These are phyloP conservation scores for Zelonia costaricensis DNA, from an alignment of 208 protist genomes.

Conservation along the genomic window DNA sequence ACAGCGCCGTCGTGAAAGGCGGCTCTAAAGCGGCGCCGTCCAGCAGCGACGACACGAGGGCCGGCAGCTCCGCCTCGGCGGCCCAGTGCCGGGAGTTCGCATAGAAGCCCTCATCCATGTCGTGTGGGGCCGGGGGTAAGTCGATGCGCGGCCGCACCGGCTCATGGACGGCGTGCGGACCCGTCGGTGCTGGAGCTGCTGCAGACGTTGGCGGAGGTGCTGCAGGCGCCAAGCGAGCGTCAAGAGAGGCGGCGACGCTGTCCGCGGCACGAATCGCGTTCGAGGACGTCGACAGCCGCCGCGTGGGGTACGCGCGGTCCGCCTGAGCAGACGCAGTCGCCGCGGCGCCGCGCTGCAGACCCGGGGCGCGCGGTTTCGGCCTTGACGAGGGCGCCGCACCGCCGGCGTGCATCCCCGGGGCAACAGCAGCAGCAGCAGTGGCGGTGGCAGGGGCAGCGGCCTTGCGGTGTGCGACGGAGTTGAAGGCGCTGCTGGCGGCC, in stretches of 20 bases:
- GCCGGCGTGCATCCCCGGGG: neutral
- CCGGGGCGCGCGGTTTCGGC: constrained; percentile 7
- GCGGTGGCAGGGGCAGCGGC: neutral
- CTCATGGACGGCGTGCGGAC: neutral
- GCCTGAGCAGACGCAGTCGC: neutral
- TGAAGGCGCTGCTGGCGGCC: neutral
- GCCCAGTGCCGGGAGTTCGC: constrained; percentile 15
- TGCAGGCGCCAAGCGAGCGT: too few relatives aligned
- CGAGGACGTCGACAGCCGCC: neutral
- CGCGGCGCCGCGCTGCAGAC: neutral
- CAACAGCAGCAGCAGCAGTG: neutral
- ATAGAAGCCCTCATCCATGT: constrained; percentile 25
- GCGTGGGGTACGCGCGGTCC: neutral
- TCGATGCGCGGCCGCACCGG: neutral
- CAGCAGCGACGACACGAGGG: constrained; percentile 35
- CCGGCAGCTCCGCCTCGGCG: constrained; percentile 18
- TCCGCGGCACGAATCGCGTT: neutral
- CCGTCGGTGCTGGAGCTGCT: neutral
- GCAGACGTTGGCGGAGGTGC: neutral
- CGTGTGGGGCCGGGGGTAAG: constrained; percentile 14
- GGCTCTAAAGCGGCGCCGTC: constrained; percentile 58
- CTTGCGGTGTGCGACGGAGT: neutral
- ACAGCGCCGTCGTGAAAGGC: constrained; percentile 68
- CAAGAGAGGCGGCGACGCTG: neutral
- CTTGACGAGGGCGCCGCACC: neutral